phyloP scores from a whole-genome alignment of 2,329 filamentous ascomycete species.

The Chrysoporthe puriensis region DNA sequence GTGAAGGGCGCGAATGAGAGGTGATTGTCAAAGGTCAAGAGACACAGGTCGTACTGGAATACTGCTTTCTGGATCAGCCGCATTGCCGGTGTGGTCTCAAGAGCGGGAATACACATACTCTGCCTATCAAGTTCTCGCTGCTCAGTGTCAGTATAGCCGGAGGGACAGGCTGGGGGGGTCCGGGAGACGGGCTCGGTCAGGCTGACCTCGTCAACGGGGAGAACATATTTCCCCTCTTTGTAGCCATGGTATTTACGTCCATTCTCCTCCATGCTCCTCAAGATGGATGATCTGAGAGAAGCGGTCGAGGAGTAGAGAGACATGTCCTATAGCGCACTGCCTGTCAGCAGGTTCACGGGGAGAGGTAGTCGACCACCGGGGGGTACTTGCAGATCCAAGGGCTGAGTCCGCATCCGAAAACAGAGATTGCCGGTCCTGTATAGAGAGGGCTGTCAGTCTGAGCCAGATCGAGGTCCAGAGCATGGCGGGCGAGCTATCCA shows the following conservation, averaged over 20 bases:
- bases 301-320: conserved; percentile 39
- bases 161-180: neutral
- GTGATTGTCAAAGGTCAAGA: conserved; percentile 47
- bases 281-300: conserved; percentile 38
- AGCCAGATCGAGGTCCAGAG: neutral
- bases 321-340: conserved; percentile 31
- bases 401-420: conserved; percentile 35
- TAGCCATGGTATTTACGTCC: conserved; percentile 45
- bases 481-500: neutral
- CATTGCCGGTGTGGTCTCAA: neutral
- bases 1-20: conserved; percentile 50
- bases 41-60: conserved; percentile 44
- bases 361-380: neutral
- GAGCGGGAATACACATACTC: conserved; percentile 28
- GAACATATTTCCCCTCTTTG: conserved; percentile 43
- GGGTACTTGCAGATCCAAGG: conserved; percentile 35
- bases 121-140: conserved; percentile 43
- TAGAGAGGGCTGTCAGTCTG: neutral
- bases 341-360: conserved; percentile 10
- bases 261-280: conserved; percentile 40
- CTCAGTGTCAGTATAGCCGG: conserved; percentile 24
- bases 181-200: too few relatives aligned
- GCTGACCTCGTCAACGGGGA: conserved; percentile 43
- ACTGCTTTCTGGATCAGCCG: conserved; percentile 29
- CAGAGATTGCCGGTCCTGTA: conserved; percentile 25